A percentile compares a stretch with the other conserved stretches of the same genome.
These are phyloP conservation scores for Eucalyptus curtisii DNA, from an alignment of 345 rosid species.

Conservation along the genomic window DNA sequence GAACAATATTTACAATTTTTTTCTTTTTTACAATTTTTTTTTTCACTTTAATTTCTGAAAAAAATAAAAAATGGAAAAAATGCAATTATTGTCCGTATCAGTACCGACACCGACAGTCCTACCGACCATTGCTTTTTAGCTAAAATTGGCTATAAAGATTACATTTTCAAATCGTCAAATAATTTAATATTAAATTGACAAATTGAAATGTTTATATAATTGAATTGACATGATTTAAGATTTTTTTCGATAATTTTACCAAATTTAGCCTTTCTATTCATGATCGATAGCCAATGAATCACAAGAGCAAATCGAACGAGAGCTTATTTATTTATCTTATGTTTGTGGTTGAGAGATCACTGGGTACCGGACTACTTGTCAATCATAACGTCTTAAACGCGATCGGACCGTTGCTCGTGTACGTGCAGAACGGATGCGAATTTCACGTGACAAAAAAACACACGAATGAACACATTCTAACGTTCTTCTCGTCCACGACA, in stretches of 20 bases:
- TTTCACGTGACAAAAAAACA: neutral
- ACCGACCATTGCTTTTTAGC: accelerated
- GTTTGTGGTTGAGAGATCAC: neutral
- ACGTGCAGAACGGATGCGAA: neutral
- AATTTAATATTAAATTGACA: accelerated
- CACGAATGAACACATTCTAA: no score
- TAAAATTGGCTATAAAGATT: neutral
- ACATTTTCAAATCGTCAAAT: neutral
- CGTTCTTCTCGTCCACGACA: neutral
- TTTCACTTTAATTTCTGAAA: neutral
- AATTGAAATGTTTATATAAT: no score
- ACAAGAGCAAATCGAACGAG: neutral
- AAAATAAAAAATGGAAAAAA: neutral
- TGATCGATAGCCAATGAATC: neutral
- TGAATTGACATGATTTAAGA: accelerated
- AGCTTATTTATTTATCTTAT: no score
- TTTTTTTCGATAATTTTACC: neutral
- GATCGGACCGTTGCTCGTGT: neutral
- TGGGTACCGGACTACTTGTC: neutral
- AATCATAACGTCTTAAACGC: neutral
- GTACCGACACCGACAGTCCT: accelerated
- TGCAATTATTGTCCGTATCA: neutral
- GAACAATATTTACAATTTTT: no score
- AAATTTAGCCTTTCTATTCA: neutral
- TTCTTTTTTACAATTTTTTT: no score